Base-by-base conservation (phyloP, 225 moss, liverwort and hornwort species). In the Bryum argenteum region DNA sequence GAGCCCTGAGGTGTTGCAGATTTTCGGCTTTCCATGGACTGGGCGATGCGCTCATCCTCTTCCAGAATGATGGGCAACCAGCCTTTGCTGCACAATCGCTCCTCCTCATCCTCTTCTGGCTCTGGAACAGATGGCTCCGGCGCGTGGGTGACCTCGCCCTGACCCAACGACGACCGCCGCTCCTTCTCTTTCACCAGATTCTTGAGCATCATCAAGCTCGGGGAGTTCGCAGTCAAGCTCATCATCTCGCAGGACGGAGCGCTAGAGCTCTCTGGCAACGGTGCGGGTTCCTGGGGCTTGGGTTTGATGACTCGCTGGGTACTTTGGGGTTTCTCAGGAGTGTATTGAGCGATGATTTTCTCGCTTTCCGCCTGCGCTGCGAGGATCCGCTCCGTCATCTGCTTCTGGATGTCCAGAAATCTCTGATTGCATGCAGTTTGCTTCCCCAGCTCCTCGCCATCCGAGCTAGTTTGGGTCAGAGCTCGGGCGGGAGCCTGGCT, bases 21-120 rank as follows among this genome's bases (percentile, higher is more conserved):
- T 58, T 68, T 82, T 13, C 57, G 58, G 41, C 12, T 81, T 62
- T 82, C 79, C 41, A 82, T 56, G 24, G 70, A 81, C 74, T 55
- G 83, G 1, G 82, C 79, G 42, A 85, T 58, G 18, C 85, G 86
- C 60, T 87, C 91, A 63, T 91, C 88, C 75, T 87, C 94, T 86
- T 94, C 94, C 8, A 89, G 23, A 9, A 94, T 94, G 44, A 90
- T 91, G 0, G 94, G 94, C 63, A 94, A 74, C 91, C 91, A 94
- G 7, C 94, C 94, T 76, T 79, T 94, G 50, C 81, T 87, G 72
- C 87, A 90, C 5, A 94, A 73, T 50, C 82, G 80, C 20, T 87
- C 84, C 43, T 89, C 93, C 41, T 45, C 50, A 1, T 75, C 74
- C 14, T 77, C 72, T 13, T 39, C 17, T 28, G 40, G 68, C 28